Base-by-base conservation (phyloP, 805 yeast genomes). In the Pichia sporocuriosa region DNA sequence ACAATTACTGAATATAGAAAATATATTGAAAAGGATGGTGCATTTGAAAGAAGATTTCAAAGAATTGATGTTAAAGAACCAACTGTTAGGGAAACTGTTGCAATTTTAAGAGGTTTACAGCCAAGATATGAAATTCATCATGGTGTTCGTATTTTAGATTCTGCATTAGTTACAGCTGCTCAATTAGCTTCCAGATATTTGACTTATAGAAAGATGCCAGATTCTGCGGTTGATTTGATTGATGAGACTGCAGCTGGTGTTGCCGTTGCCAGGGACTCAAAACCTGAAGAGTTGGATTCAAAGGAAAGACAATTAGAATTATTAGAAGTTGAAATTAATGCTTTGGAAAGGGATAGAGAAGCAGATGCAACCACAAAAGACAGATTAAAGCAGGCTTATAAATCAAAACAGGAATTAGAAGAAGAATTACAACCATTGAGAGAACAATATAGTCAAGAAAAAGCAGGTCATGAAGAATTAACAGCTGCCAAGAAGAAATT, bases 1-100 rank as follows among this genome's bases (percentile, higher is more conserved):
- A 93, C 98, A 1, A 81, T 87, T 54, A 83, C 83, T 43, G 98
- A 93, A 68, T 93, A 93, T 71, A 77, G 97, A 59, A 81, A 88
- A 58, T 79, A 83, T 58, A 81, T 93, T 46, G 88, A 93, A 59
- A 90, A 90, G 64, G 98, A 93, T 65, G 98, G 96, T 63, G 98
- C 98, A 1, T 90, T 93, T 62, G 98, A 90, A 66, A 84, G 98
- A 73, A 79, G 98, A 63, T 93, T 93, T 77, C 98, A 93, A 67
- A 87, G 88, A 62, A 86, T 93, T 55, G 97, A 90, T 58, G 97
- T 93, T 26, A 84, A 84, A 37, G 98, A 94, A 57, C 93, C 97
- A 44, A 83, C 95, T 0, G 75, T 86, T 26, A 77, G 84, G 53
- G 97, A 93, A 65, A 88, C 98, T 0, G 85, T 90, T 37, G 97